phyloP scores from a whole-genome alignment of 2,329 filamentous ascomycete genomes.

The Aspergillus niger region DNA sequence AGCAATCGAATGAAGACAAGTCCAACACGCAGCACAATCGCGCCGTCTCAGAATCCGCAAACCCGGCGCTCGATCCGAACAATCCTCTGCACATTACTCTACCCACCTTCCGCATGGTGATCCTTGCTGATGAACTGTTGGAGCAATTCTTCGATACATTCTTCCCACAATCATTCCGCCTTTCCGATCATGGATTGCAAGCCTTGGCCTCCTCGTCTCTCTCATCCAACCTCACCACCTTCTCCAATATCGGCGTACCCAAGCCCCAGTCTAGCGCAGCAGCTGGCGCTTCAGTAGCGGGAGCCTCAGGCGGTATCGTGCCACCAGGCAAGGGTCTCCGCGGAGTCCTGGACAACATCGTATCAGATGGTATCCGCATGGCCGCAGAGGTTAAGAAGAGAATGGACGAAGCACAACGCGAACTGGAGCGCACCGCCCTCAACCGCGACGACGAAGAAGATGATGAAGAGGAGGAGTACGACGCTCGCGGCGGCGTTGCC shows the following conservation, averaged over 20 bases:
- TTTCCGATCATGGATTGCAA: constrained; percentile 65
- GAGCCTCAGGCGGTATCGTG: constrained; percentile 61
- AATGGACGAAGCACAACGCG: constrained; percentile 94
- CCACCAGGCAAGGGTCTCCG: constrained; percentile 74
- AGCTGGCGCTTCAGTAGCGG: constrained; percentile 46
- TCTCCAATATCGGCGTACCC: constrained; percentile 67
- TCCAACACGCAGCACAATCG: constrained; percentile 49
- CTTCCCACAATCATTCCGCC: constrained; percentile 88
- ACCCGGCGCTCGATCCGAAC: constrained; percentile 86
- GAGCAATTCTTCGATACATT: constrained; percentile 98
- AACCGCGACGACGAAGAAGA: constrained; percentile 68
- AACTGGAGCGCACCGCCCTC: constrained; percentile 80
- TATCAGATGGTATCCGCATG: constrained; percentile 94
- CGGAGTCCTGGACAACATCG: constrained; percentile 94
- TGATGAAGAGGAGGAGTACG: constrained; percentile 69
- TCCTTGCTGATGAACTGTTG: constrained; percentile 90
- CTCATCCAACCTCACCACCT: constrained; percentile 78
- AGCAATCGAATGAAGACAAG: constrained; percentile 23
- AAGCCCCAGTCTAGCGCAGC: constrained; percentile 42
- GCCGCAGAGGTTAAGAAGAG: constrained; percentile 86
- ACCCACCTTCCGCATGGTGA: constrained; percentile 97
- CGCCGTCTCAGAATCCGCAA: constrained; percentile 74
- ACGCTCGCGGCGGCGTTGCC: constrained; percentile 33
- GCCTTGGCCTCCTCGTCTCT: constrained; percentile 52
- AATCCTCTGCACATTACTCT: constrained; percentile 94